These are phyloP conservation scores for Coemansia sp. DNA, from an alignment of 192 early-diverging fungal genomes.

Conservation along the genomic window DNA sequence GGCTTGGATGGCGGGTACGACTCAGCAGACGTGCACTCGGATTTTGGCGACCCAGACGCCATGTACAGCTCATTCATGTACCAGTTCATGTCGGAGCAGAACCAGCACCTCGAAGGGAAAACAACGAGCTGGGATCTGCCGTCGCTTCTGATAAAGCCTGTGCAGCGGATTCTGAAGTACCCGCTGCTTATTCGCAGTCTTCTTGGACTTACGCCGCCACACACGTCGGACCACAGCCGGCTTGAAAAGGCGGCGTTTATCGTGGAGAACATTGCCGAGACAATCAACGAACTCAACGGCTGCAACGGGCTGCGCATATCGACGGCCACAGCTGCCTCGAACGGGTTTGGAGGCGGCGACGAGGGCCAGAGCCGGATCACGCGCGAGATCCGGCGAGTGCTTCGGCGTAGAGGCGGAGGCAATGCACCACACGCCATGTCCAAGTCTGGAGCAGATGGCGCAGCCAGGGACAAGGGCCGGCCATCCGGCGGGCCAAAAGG, in stretches of 20 bases:
- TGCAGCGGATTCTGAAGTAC: conserved; percentile 97
- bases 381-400: conserved; percentile 46
- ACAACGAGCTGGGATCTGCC: conserved; percentile 92
- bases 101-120: conserved; percentile 48
- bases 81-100: conserved; percentile 35
- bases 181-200: conserved; percentile 75
- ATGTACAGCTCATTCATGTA: conserved; percentile 16
- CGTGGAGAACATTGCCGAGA: conserved; percentile 48
- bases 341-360: conserved; percentile 16
- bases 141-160: conserved; percentile 91
- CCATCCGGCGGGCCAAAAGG: conserved; percentile 19
- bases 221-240: conserved; percentile 34
- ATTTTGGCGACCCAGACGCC: conserved; percentile 27
- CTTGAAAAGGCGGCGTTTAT: conserved; percentile 42
- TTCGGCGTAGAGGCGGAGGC: conserved; percentile 40
- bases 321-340: conserved; percentile 18
- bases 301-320: conserved; percentile 40
- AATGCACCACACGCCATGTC: conserved; percentile 21
- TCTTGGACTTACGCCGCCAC: conserved; percentile 33
- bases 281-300: conserved; percentile 41
- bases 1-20: conserved; percentile 37
- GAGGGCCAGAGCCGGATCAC: conserved; percentile 44
- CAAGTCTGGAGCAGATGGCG: conserved; percentile 27
- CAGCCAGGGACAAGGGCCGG: conserved; percentile 20
- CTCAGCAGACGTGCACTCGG: conserved; percentile 16